Base-by-base conservation (phyloP, 2,329 filamentous ascomycete species). In the Aspergillus ochraceus region DNA sequence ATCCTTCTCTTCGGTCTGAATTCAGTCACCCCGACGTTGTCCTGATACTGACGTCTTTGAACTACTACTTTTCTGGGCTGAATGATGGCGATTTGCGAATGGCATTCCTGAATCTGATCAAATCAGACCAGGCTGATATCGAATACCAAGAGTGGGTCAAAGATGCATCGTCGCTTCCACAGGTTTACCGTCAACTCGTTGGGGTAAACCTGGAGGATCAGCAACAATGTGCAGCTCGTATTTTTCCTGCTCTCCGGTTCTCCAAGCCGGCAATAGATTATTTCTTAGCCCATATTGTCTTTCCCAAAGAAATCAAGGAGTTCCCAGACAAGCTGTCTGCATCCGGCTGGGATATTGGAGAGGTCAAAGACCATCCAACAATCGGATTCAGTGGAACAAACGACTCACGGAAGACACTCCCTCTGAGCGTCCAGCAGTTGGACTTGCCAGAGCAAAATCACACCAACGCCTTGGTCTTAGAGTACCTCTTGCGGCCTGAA, bases 331-430 rank as follows among this genome's bases (percentile, higher is more conserved):
- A 90, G 60, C 72, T 91, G 0, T 86, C 84, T 0, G 81, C 86
- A 0, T 90, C 88, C 0, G 88, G 87, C 0, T 91, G 88, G 88
- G 87, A 91, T 60, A 74, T 91, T 19, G 64, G 60, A 6, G 69
- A 75, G 42, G 52, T 52, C 4, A 87, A 82, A 57, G 6, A 19
- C 0, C 74, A 84, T 19, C 78, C 81, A 0, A 86, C 82, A 0
- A 87, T 85, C 0, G 89, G 89, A 0, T 92, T 92, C 66, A 90
- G 86, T 57, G 88, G 89, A 0, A 92, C 89, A 0, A 88, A 86
- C 24, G 88, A 91, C 63, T 85, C 83, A 0, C 73, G 80, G 11
- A 76, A 80, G n/a, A 67, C 88, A 0, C 75, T 91, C 0, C 88
- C 88, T 0, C 66, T 88, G 0, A 74, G 66, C 0, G 79, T 91